Percentiles rank a stretch among this genome's conserved stretches.
Conservation (phyloP, 2,329 filamentous ascomycete species). For the Pseudocercospora pini-densiflorae region DNA sequence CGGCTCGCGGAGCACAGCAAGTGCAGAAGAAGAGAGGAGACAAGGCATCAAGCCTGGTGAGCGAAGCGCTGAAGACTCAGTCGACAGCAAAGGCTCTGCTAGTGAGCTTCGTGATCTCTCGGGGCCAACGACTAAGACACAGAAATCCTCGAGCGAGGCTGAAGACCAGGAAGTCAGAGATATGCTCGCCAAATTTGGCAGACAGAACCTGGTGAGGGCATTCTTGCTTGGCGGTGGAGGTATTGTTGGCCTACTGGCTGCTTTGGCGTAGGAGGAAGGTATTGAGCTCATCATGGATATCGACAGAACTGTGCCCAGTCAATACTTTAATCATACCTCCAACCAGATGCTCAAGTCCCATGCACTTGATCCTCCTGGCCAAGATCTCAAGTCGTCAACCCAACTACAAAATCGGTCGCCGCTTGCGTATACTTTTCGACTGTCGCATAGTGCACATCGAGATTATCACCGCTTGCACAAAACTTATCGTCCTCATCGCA, state of each 20-base stretch:
- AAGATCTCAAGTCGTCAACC: conserved; percentile 16
- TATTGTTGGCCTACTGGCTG: conserved; percentile 31
- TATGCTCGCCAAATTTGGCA: conserved; percentile 39
- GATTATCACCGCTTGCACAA: conserved; percentile 26
- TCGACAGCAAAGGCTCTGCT: conserved; percentile 27
- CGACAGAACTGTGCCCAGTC: not conserved
- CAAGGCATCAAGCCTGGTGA: conserved; percentile 22
- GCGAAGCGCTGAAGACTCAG: conserved; percentile 32
- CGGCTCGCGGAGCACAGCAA: conserved; percentile 29
- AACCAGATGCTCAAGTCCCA: not conserved
- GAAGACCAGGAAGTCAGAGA: conserved; percentile 46
- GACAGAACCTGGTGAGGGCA: conserved; percentile 33
- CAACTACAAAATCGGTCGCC: conserved; percentile 29
- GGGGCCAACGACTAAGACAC: conserved; percentile 37
- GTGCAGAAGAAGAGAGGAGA: conserved; percentile 23
- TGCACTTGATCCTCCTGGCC: not conserved
- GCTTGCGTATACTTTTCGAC: conserved; percentile 27
- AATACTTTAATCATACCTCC: not conserved
- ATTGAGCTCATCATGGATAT: not conserved
- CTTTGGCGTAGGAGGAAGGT: conserved; percentile 13
- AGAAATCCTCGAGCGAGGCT: conserved; percentile 43
- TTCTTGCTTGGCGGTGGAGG: conserved; percentile 33
- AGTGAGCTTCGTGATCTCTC: conserved; percentile 33
- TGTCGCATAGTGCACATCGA: conserved; percentile 27
- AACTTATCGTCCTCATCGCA: conserved; percentile 33